These are phyloP conservation scores for Glonium stellatum DNA, from an alignment of 495 filamentous ascomycete genomes.

Conservation along the genomic window DNA sequence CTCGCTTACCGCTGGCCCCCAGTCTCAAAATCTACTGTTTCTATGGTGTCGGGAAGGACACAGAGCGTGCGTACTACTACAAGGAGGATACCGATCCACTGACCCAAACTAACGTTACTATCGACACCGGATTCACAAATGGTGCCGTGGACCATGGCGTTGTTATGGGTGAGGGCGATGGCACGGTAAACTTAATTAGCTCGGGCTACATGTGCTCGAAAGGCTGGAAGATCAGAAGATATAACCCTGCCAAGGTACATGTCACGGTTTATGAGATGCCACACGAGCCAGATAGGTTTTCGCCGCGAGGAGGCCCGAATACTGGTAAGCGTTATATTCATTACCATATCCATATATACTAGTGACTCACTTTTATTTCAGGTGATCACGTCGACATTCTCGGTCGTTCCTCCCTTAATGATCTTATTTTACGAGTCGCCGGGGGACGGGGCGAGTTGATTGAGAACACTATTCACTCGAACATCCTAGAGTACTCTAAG, in stretches of 20 bases:
- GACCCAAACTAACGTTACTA: slow-evolving; percentile 73
- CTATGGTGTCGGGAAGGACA: slow-evolving; percentile 88
- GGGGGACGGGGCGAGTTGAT: slow-evolving; percentile 81
- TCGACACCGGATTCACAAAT: slow-evolving; percentile 70
- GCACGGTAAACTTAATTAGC: slow-evolving; percentile 83
- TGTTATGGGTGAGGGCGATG: slow-evolving; percentile 88
- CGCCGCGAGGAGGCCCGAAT: slow-evolving; percentile 85
- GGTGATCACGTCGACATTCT: slow-evolving; percentile 96
- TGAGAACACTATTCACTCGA: slow-evolving; percentile 66
- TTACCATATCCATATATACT: not conserved
- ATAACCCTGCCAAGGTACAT: slow-evolving; percentile 76
- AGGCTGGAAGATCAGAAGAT: slow-evolving; percentile 88
- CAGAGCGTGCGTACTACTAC: slow-evolving; percentile 88
- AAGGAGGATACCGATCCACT: slow-evolving; percentile 60
- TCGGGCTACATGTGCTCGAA: slow-evolving; percentile 93
- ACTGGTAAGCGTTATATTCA: slow-evolving; percentile 50
- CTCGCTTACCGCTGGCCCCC: slow-evolving; percentile 79
- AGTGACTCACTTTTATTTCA: slow-evolving; percentile 19
- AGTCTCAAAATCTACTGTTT: slow-evolving; percentile 96
- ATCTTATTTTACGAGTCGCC: slow-evolving; percentile 79
- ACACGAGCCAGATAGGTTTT: slow-evolving; percentile 89
- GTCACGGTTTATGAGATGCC: slow-evolving; percentile 91
- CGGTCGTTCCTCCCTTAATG: slow-evolving; percentile 80
- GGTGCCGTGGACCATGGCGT: slow-evolving; percentile 75
- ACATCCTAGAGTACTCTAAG: slow-evolving; percentile 72